Conservation (phyloP, 2,329 filamentous ascomycete species). For the Botrytis squamosa region DNA sequence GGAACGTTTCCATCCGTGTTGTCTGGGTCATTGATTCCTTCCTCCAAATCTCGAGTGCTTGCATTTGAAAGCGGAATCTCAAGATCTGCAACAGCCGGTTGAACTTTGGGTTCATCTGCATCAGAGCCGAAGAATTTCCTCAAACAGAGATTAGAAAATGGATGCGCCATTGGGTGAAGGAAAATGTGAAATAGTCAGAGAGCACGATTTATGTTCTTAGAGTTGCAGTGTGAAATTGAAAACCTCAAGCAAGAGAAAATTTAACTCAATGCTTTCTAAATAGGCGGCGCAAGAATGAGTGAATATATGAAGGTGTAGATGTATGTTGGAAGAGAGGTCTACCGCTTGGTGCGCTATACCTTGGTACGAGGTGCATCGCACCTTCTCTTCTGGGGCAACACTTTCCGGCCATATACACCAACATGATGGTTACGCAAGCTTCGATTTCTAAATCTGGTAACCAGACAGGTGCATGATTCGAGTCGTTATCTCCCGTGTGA, state of each 20-base stretch:
- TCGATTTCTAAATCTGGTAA: not conserved
- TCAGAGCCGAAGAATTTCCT: not conserved
- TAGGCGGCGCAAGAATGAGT: not conserved
- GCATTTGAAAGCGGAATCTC: not conserved
- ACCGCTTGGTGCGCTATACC: not conserved
- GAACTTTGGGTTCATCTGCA: not conserved
- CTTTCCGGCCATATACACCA: not conserved
- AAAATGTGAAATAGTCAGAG: not conserved
- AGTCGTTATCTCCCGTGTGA: not conserved
- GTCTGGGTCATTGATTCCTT: not conserved
- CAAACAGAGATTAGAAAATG: not conserved
- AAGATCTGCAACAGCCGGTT: not conserved
- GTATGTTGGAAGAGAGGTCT: not conserved
- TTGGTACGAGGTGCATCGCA: not conserved
- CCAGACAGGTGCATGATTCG: not conserved
- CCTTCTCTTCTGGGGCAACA: slow-evolving; percentile 11
- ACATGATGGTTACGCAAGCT: slow-evolving; percentile 1
- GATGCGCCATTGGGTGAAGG: not conserved
- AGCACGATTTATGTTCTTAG: not conserved
- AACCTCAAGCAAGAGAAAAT: not conserved
- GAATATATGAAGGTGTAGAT: not conserved
- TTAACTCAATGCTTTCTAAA: not conserved
- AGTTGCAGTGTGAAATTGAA: not conserved
- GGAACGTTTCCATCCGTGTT: slow-evolving; percentile 32
- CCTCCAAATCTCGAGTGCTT: slow-evolving; percentile 1